phyloP scores from a whole-genome alignment of 1,139 yeast species.

The Taphrina populina region DNA sequence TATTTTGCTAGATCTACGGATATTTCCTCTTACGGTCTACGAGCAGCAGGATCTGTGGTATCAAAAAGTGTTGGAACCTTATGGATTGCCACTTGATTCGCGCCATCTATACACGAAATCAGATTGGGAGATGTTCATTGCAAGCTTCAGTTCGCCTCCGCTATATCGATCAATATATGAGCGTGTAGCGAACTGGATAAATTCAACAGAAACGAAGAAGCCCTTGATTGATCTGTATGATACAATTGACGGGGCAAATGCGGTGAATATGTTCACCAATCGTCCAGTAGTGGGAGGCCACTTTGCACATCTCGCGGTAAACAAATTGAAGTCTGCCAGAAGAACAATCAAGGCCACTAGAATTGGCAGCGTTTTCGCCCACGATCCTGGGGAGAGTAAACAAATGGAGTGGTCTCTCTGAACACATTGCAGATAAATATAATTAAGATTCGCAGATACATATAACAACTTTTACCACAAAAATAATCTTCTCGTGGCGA shows the following conservation, averaged over 20 bases:
- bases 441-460: too few relatives aligned
- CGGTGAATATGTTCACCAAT: slow-evolving; percentile 18
- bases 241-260: slow-evolving; percentile 4
- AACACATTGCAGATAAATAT: too few relatives aligned
- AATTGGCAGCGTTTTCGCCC: too few relatives aligned
- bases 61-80: slow-evolving; percentile 3
- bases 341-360: background rate
- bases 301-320: slow-evolving; percentile 19
- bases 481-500: too few relatives aligned
- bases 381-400: too few relatives aligned
- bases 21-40: slow-evolving; percentile 7
- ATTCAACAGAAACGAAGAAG: slow-evolving; percentile 2
- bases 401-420: too few relatives aligned
- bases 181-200: slow-evolving; percentile 20
- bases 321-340: background rate
- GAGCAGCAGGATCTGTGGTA: slow-evolving; percentile 21
- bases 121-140: slow-evolving; percentile 26
- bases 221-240: slow-evolving; percentile 30
- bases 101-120: slow-evolving; percentile 25
- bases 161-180: background rate
- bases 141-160: slow-evolving; percentile 1
- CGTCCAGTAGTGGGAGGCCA: slow-evolving; percentile 30
- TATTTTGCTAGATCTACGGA: background rate
- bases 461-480: too few relatives aligned
- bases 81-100: slow-evolving; percentile 27